Percentiles rank a stretch among this genome's conserved stretches.
phyloP scores from a whole-genome alignment of 2,329 filamentous ascomycete species.

The Myriosclerotinia duriaeana region DNA sequence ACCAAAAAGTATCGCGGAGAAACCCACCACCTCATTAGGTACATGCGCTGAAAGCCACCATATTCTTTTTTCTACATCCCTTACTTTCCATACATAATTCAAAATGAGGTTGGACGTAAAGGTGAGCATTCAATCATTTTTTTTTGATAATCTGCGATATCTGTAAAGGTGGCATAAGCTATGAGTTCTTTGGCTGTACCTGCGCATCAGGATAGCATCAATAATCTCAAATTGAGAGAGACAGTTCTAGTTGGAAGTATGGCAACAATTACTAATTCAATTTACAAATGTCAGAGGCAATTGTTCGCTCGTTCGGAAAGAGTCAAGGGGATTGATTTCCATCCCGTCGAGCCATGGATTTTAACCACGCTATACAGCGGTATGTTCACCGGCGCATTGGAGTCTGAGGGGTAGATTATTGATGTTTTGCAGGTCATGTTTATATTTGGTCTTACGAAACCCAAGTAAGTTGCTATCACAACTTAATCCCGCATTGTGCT shows the following conservation, averaged over 20 bases:
- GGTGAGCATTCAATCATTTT: constrained; percentile 45
- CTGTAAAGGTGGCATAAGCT: background rate
- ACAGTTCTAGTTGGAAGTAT: constrained; percentile 30
- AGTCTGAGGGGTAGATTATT: constrained; percentile 30
- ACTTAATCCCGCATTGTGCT: constrained; percentile 20
- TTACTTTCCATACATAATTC: constrained; percentile 29
- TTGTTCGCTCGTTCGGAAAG: constrained; percentile 88
- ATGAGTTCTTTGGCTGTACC: constrained; percentile 20
- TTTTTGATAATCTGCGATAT: constrained; percentile 15
- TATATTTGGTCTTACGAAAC: constrained; percentile 99
- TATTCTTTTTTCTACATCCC: constrained; percentile 28
- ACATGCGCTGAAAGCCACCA: constrained; percentile 31
- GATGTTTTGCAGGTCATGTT: constrained; percentile 71
- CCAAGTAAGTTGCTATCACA: constrained; percentile 51
- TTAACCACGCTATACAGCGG: constrained; percentile 95
- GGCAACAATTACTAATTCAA: constrained; percentile 40
- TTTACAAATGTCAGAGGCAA: constrained; percentile 61
- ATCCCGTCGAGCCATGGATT: constrained; percentile 94
- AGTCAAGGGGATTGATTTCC: constrained; percentile 97
- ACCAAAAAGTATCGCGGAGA: constrained; percentile 19
- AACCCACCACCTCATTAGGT: constrained; percentile 23
- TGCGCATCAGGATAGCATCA: constrained; percentile 20
- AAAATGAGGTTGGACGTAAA: constrained; percentile 61
- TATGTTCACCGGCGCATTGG: constrained; percentile 47
- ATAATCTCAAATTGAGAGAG: constrained; percentile 32